phyloP scores from a whole-genome alignment of 257 asterid genomes.

The Plantago ovata region DNA sequence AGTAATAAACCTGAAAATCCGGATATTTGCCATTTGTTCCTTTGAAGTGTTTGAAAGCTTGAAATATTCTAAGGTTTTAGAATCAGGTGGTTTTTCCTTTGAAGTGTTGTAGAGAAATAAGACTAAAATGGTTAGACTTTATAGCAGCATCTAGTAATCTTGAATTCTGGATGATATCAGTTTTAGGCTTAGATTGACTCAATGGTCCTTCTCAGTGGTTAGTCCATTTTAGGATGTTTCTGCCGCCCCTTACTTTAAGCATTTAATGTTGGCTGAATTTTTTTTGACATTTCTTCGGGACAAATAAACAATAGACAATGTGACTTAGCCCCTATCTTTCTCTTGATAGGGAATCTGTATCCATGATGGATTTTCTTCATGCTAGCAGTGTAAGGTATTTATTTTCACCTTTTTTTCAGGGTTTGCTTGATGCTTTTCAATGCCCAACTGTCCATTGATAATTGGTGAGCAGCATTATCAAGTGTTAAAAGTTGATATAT shows the following conservation, averaged over 20 bases:
- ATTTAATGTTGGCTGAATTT: slow-evolving; percentile 14
- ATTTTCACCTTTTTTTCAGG: slow-evolving; percentile 9
- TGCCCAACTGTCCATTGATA: slow-evolving; percentile 3
- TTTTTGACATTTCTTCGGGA: background rate
- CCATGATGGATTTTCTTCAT: slow-evolving; percentile 19
- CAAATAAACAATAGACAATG: background rate
- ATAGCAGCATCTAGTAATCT: slow-evolving; percentile 22
- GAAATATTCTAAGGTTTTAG: background rate
- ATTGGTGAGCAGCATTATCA: background rate
- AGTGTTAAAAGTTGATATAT: background rate
- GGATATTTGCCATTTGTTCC: slow-evolving; percentile 44
- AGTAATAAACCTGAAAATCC: slow-evolving; percentile 33
- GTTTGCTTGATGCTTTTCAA: background rate
- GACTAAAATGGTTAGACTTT: slow-evolving; percentile 15
- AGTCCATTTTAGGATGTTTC: slow-evolving; percentile 27
- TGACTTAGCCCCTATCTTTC: background rate
- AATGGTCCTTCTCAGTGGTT: slow-evolving; percentile 19
- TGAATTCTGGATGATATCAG: slow-evolving; percentile 1
- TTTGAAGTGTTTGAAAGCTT: background rate
- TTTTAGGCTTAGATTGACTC: slow-evolving; percentile 21
- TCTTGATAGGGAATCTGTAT: slow-evolving; percentile 13
- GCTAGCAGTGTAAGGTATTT: slow-evolving; percentile 19
- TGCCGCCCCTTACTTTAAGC: slow-evolving; percentile 41
- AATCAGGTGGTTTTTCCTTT: background rate
- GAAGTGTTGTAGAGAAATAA: slow-evolving; percentile 12